Base-by-base conservation (phyloP, 257 asterid genomes). In the Nyctanthes arbortristis region DNA sequence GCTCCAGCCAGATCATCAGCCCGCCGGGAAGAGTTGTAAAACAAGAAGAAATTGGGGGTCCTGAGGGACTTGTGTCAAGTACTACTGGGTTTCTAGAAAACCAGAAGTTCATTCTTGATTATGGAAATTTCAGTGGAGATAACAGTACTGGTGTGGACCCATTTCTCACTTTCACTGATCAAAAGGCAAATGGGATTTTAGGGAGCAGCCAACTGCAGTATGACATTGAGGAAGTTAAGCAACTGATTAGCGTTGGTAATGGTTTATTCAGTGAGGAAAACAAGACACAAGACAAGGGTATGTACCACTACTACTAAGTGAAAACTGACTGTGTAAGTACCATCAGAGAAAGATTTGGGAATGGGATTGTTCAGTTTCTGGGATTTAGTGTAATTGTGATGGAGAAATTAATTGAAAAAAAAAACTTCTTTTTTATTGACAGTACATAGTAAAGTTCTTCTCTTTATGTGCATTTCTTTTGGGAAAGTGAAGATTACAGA, bases 191-290 rank as follows among this genome's bases (percentile, higher is more conserved):
- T 67, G 76, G 57, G 76, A 25, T 69, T 68, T 35, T 70, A 68
- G 76, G 63, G 1, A 77, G 63, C 58, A 36, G 35, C 30, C 75
- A 77, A 69, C 55, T 85, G 5, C 69, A 87, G 67, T 71, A 73
- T 77, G 88, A 84, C 74, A 69, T 84, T 68, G 90, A 85, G 34
- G 88, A 89, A 69, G 88, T 89, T 55, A 86, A 84, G 81, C 78
- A 80, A 32, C 54, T 85, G 77, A 71, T 76, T 45, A 78, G 80
- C 69, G 71, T 63, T 36, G 66, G 70, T 14, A 57, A 37, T n/a
- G 55, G 62, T 33, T 61, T 78, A 67, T 58, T 75, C 68, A 72
- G 67, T 81, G 93, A 77, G 77, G 91, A 85, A 58, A 83, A 69
- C 79, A 81, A 87, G 82, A 76, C 80, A 36, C 65, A 72, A 63